A percentile compares a stretch with the other conserved stretches of the same genome.
phyloP scores from a whole-genome alignment of 495 filamentous ascomycete species.

The Patellaria atrata region DNA sequence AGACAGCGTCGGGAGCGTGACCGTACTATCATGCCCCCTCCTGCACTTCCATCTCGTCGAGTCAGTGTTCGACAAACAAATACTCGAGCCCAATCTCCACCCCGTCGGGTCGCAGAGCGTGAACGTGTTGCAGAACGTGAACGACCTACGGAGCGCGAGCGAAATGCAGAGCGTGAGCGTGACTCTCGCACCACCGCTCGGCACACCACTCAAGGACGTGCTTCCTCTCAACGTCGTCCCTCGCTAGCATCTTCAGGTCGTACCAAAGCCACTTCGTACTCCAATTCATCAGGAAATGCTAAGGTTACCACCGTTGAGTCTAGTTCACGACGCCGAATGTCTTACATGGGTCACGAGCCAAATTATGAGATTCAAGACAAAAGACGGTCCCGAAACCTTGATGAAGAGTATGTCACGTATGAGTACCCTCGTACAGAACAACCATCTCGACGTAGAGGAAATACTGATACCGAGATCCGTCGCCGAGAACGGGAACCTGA shows the following conservation, averaged over 20 bases:
- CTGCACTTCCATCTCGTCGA: constrained; percentile 1
- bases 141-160: constrained; percentile 8
- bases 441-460: constrained; percentile 3
- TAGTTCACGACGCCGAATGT: constrained; percentile 3
- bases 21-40: constrained; percentile 11
- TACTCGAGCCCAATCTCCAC: constrained; percentile 6
- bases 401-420: constrained; percentile 2
- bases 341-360: constrained; percentile 7
- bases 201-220: background rate
- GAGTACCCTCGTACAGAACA: constrained; percentile 1
- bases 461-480: constrained; percentile 6
- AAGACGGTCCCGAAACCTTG: background rate
- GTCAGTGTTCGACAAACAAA: constrained; percentile 11
- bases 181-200: constrained; percentile 4
- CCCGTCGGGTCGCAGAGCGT: constrained; percentile 5
- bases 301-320: constrained; percentile 1
- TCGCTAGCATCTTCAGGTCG: background rate
- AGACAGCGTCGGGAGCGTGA: too few relatives aligned
- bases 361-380: background rate
- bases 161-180: constrained; percentile 4
- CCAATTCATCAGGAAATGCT: constrained; percentile 1
- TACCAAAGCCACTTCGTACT: constrained; percentile 2
- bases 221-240: constrained; percentile 1
- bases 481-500: too few relatives aligned
- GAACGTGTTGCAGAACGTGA: constrained; percentile 2